These are phyloP conservation scores for Phaeotremella fagi DNA, from an alignment of 768 basidiomycete species.

Conservation along the genomic window DNA sequence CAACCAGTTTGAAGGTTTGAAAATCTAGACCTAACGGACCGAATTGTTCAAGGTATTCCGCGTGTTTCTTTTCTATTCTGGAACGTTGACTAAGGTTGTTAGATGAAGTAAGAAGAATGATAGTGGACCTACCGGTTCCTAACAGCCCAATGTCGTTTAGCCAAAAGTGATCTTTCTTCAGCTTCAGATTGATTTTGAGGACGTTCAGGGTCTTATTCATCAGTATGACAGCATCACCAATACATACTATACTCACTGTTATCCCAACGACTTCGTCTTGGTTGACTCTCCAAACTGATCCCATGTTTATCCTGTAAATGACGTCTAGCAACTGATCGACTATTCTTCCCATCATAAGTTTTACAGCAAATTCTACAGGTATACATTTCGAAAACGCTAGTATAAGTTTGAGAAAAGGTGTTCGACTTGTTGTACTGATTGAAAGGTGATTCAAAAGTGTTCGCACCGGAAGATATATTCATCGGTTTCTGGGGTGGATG, in stretches of 20 bases:
- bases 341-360: constrained; percentile 51
- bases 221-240: constrained; percentile 1
- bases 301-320: constrained; percentile 52
- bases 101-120: too few relatives aligned
- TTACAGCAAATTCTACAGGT: constrained; percentile 48
- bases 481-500: constrained; percentile 13
- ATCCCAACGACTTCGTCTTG: constrained; percentile 51
- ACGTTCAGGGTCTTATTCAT: constrained; percentile 44
- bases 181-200: constrained; percentile 48
- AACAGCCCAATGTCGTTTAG: constrained; percentile 50
- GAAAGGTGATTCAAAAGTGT: background rate
- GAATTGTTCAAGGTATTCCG: too few relatives aligned
- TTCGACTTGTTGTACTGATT: constrained; percentile 11
- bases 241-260: constrained; percentile 39
- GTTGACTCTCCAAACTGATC: constrained; percentile 49
- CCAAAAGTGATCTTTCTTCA: constrained; percentile 43
- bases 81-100: background rate
- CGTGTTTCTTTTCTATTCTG: background rate
- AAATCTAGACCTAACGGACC: background rate
- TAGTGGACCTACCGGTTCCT: constrained; percentile 46
- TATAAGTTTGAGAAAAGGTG: background rate
- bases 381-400: constrained; percentile 35
- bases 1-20: background rate
- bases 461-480: background rate
- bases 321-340: constrained; percentile 50